Evolutionary conservation across 176 grass and related monocot species (phyloP).

Genomic region (Aegilops umbellulata): DNA sequence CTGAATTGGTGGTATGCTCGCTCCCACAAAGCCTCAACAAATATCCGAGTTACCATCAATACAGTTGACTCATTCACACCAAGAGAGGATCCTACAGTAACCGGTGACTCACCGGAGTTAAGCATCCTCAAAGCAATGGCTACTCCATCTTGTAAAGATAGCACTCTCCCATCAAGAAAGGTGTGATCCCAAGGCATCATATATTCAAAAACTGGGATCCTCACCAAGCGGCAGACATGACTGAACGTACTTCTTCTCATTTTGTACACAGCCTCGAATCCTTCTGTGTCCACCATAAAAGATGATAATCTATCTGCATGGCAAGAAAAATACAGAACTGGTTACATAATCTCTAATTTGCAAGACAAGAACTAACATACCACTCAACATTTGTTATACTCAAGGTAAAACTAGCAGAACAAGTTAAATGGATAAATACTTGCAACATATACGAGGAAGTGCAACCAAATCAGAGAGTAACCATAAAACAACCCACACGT

Average conservation of each 20-base stretch:
- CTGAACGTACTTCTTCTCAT: neutral
- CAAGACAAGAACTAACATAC: too few species aligned
- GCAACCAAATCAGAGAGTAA: too few species aligned
- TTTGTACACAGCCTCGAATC: neutral
- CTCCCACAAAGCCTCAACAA: constrained; percentile 56
- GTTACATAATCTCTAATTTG: too few species aligned
- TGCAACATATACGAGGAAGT: too few species aligned
- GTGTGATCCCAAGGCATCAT: neutral
- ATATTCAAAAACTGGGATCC: neutral
- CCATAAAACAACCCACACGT: too few species aligned
- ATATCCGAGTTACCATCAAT: constrained; percentile 52
- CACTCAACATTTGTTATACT: too few species aligned
- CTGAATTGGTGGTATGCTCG: constrained; percentile 39
- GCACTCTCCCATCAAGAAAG: neutral
- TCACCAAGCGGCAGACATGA: neutral
- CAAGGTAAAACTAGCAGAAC: too few species aligned
- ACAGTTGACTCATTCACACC: constrained; percentile 56
- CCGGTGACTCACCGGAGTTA: constrained; percentile 53
- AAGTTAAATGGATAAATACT: too few species aligned
- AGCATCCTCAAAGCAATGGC: constrained; percentile 46
- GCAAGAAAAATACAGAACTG: neutral
- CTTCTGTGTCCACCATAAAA: neutral
- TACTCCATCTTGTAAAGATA: constrained; percentile 43
- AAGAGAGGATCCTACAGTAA: constrained; percentile 40
- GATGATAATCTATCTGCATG: neutral